Conservation (phyloP, 140 eudicot genomes). For the Anethum foeniculum region DNA sequence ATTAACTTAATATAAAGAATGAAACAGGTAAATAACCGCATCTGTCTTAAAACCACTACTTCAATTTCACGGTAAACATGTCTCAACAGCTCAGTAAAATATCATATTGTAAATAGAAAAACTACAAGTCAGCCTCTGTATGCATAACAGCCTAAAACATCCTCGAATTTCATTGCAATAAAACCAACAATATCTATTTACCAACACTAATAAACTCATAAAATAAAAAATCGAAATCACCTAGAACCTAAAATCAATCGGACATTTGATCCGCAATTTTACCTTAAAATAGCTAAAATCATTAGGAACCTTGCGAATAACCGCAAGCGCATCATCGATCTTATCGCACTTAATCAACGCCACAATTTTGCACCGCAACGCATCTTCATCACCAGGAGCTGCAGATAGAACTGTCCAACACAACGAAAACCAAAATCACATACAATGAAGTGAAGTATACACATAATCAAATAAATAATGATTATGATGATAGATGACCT, state of each 20-base stretch:
- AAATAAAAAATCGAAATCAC: neutral
- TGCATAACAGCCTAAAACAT: neutral
- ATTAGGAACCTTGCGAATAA: slow-evolving; percentile 39
- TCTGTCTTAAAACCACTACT: no score
- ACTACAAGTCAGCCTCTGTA: neutral
- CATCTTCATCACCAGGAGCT: slow-evolving; percentile 90
- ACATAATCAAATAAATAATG: no score
- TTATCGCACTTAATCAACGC: slow-evolving; percentile 58
- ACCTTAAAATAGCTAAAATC: slow-evolving; percentile 73
- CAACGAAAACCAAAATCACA: slow-evolving; percentile 2
- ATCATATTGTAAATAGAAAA: neutral
- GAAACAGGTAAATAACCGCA: no score
- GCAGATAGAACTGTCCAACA: slow-evolving; percentile 41
- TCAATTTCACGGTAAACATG: no score
- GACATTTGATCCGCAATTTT: neutral
- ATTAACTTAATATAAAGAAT: no score
- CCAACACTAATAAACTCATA: neutral
- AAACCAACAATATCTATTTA: neutral
- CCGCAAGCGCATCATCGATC: slow-evolving; percentile 56
- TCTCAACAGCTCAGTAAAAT: neutral
- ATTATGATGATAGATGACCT: slow-evolving; percentile 23
- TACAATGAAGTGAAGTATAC: neutral
- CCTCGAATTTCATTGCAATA: neutral
- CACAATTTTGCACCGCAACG: slow-evolving; percentile 70
- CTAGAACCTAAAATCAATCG: neutral